These are phyloP conservation scores for Graphilbum sp. DNA, from an alignment of 2,329 filamentous ascomycete species.

Conservation along the genomic window DNA sequence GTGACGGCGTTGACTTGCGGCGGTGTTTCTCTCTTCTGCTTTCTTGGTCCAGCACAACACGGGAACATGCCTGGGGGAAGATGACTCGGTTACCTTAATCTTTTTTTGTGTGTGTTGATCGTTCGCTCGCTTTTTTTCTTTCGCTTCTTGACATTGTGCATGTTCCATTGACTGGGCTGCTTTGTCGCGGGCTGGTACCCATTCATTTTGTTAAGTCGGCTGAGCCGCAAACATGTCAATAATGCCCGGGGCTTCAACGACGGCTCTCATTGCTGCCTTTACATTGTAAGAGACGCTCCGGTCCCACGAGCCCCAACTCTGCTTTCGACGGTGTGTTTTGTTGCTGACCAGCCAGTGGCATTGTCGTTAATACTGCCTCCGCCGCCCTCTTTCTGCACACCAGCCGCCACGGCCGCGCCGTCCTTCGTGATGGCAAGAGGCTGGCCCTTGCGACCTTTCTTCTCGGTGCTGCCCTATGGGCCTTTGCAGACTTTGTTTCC, in stretches of 20 bases:
- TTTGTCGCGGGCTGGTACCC: conserved; percentile 13
- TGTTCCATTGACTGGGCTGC: conserved; percentile 31
- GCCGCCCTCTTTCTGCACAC: conserved; percentile 27
- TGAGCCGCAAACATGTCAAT: conserved; percentile 25
- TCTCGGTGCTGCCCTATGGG: conserved; percentile 34
- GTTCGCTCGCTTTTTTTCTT: neutral
- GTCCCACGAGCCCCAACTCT: neutral
- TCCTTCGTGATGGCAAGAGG: conserved; percentile 43
- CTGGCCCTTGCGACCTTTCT: conserved; percentile 45
- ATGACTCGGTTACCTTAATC: neutral
- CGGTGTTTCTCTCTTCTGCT: conserved; percentile 1
- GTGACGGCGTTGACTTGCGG: too few relatives aligned
- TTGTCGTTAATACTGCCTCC: conserved; percentile 34
- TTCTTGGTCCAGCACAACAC: too few relatives aligned
- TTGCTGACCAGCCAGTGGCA: too few relatives aligned
- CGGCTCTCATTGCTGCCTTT: conserved; percentile 37
- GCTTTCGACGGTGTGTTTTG: too few relatives aligned
- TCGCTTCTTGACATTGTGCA: too few relatives aligned
- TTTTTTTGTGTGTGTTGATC: too few relatives aligned
- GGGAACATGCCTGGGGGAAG: neutral
- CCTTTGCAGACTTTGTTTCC: conserved; percentile 32
- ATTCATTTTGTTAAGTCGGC: conserved; percentile 13
- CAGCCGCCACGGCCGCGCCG: conserved; percentile 29
- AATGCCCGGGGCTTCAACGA: conserved; percentile 23
- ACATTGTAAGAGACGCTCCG: conserved; percentile 34